Conservation (phyloP, 176 grass and related monocot species). For the Typha latifolia region DNA sequence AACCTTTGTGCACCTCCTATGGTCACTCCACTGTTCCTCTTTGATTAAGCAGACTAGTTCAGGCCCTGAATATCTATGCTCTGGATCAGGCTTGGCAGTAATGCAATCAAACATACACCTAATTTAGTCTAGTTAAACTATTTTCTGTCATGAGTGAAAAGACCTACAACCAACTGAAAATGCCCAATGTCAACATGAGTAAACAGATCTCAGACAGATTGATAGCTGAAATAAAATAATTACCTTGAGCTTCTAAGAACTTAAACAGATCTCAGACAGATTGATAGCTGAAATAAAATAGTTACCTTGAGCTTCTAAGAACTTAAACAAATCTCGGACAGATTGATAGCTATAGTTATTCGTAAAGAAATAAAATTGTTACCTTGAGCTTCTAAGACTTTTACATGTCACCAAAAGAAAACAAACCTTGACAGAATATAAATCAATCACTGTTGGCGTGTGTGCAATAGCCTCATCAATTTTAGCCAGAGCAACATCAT, state of each 20-base stretch:
- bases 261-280: not conserved
- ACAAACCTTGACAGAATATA: conserved; percentile 88
- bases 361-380: not conserved
- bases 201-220: no score
- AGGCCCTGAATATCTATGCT: no score
- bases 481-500: conserved; percentile 71
- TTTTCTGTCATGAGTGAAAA: no score
- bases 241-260: not conserved
- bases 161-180: no score
- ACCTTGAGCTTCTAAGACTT: not conserved
- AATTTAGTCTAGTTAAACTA: no score
- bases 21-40: no score
- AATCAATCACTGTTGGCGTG: conserved; percentile 95
- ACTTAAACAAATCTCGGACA: not conserved
- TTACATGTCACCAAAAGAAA: not conserved
- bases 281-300: no score
- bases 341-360: no score
- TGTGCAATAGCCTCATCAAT: conserved; percentile 89
- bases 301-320: not conserved
- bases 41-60: no score
- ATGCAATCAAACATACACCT: no score
- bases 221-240: not conserved
- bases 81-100: no score
- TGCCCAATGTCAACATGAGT: not conserved
- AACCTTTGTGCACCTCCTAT: no score